phyloP scores from a whole-genome alignment of 2,329 filamentous ascomycete genomes.

The Penicillium hesseltinei region DNA sequence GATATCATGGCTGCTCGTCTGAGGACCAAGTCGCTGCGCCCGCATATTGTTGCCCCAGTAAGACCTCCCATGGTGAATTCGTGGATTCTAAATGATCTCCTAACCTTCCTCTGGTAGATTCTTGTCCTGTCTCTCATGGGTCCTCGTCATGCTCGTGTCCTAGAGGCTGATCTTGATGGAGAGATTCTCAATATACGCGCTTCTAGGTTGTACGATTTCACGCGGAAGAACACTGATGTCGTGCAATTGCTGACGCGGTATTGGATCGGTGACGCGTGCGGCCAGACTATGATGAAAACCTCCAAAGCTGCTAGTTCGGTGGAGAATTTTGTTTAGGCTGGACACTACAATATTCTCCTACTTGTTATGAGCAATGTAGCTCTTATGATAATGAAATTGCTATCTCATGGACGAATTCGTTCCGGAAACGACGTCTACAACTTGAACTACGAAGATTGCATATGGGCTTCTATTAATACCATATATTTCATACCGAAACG shows the following conservation, averaged over 20 bases:
- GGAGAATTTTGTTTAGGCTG: not conserved
- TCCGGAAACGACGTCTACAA: not conserved
- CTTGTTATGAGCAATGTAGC: not conserved
- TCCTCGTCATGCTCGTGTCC: not conserved
- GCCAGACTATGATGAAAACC: not conserved
- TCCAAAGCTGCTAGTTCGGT: not conserved
- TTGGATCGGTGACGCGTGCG: not conserved
- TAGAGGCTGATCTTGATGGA: not conserved
- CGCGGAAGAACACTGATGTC: not conserved
- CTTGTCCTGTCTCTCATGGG: not conserved
- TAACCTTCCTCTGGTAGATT: not conserved
- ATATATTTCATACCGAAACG: too few species aligned
- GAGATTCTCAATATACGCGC: not conserved
- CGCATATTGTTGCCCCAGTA: not conserved
- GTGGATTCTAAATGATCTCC: not conserved
- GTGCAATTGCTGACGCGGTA: not conserved
- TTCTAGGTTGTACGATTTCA: not conserved
- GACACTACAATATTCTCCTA: not conserved
- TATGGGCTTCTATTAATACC: too few species aligned
- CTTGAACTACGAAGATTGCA: not conserved
- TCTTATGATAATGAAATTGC: not conserved
- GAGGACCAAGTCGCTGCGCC: not conserved
- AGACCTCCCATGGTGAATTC: not conserved
- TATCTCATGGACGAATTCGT: not conserved
- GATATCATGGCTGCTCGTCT: not conserved